Percentiles rank a stretch among this genome's conserved stretches.
Conservation (phyloP, 805 yeast species). For the Yamadazyma kitorensis region DNA sequence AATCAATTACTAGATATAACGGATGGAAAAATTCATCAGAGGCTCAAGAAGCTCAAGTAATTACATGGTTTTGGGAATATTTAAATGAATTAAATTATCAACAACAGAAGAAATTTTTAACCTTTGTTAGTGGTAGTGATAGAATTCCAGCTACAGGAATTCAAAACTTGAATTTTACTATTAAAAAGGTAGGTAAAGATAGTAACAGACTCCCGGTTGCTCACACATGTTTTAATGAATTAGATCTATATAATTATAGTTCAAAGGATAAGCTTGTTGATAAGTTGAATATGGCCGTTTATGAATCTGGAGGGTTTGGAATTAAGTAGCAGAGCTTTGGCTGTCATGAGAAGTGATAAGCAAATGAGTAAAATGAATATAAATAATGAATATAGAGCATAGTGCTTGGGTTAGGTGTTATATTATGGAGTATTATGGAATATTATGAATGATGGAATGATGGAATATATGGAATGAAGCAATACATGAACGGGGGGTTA, state of each 20-base stretch:
- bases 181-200: constrained; percentile 49
- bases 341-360: too few relatives aligned
- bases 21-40: constrained; percentile 51
- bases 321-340: constrained; percentile 56
- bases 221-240: constrained; percentile 93
- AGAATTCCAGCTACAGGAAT: constrained; percentile 92
- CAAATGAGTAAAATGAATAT: too few relatives aligned
- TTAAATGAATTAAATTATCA: constrained; percentile 43
- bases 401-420: too few relatives aligned
- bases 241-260: constrained; percentile 69
- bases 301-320: constrained; percentile 86
- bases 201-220: constrained; percentile 70
- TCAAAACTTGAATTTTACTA: constrained; percentile 59
- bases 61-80: constrained; percentile 88
- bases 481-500: too few relatives aligned
- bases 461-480: too few relatives aligned
- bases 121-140: constrained; percentile 88
- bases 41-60: constrained; percentile 32
- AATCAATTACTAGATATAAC: constrained; percentile 68
- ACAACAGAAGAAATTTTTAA: constrained; percentile 61
- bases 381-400: too few relatives aligned
- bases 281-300: constrained; percentile 67
- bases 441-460: too few relatives aligned
- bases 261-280: constrained; percentile 49
- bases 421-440: too few relatives aligned